Base-by-base conservation (phyloP, 352 stramenopile species). In the Phytophthora litchii region DNA sequence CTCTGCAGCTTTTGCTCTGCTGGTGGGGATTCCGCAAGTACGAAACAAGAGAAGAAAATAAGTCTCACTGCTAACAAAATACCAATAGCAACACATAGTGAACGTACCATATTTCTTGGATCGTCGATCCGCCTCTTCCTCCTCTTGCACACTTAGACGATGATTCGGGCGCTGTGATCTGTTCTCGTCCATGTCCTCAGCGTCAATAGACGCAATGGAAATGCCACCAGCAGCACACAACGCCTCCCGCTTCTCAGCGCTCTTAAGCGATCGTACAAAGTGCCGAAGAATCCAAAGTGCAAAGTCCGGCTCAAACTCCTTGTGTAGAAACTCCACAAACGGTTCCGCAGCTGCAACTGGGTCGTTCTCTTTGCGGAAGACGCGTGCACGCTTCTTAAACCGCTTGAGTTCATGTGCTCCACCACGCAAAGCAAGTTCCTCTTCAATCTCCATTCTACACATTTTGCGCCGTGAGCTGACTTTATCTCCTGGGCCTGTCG, bases 351-450 rank as follows among this genome's bases (percentile, higher is more conserved):
- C 83, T 8, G 72, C 64, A 4, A 76, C 46, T 0, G 70, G 67
- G 57, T 92, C 80, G 32, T 92, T 91, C 37, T 92, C 80, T 55
- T 86, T 85, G 9, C 80, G 78, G 53, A 89, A 88, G 45, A 69
- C 61, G 16, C 72, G 78, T 12, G 79, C 79, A 27, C 71, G 77
- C 46, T 92, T 92, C 48, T 86, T 87, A 44, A 89, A 92, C 8
- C 72, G 56, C 58, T 88, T 87, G n/a, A 90, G 67, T 23, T 77
- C 52, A 27, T 78, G 70, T 6, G 80, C 65, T 31, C 78, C 83
- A 16, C 70, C 67, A 16, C 74, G 80, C 5, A 76, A 40, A 12
- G 73, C 59, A 1, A 92, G 38, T 38, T 83, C 74, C 36, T 91
- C 75, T 53, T 91, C 80, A 37, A 92, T 92, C 55, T 89, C 78